Evolutionary conservation across 148 eudicot species (phyloP), one percentile per base, ranked within the genome.

Genomic region (Fallopia convolvulus): DNA sequence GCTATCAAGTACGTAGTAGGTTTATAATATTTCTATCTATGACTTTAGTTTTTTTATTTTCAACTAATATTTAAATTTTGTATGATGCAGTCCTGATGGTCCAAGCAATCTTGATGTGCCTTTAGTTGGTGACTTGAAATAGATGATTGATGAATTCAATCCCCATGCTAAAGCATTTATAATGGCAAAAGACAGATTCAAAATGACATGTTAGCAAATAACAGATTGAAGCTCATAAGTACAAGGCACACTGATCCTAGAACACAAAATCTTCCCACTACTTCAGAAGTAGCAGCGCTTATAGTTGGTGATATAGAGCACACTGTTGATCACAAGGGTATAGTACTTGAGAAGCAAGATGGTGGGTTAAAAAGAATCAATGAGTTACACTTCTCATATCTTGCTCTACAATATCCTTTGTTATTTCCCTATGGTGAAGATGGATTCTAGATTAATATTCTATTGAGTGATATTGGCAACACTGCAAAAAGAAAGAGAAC

Each of bases 361-460:
- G 46, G 21, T 0, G 3, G 9, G 3, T 36, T 70, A 14, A 0
- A 39, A 14, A 0, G 74, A 5, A 70, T 53, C 2, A 36, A n/a
- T 39, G 68, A 72, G 39, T 6, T 21, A 5, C 75, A 78, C 40
- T 10, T 55, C 32, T 70, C 33, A 1, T 78, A 33, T 23, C 58
- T 40, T 60, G 76, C 72, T 39, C 60, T 78, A 44, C 71, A 72
- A 21, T 78, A 78, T 17, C 80, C 71, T 4, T 39, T 72, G 40
- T 36, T 78, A 30, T 78, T 78, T 72, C 80, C 80, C 0, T 78
- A 78, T 10, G 58, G 36, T 4, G 80, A 78, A 23, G 80, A 78
- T 72, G 80, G 80, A 4, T 78, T 14, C 71, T 26, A 13, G 20
- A 11, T 13, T 3, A 23, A 72, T 26, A 78, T 56, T 15, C 3